Evolutionary conservation across 2,329 filamentous ascomycete species (phyloP).

Genomic region (Colletotrichum sp.): DNA sequence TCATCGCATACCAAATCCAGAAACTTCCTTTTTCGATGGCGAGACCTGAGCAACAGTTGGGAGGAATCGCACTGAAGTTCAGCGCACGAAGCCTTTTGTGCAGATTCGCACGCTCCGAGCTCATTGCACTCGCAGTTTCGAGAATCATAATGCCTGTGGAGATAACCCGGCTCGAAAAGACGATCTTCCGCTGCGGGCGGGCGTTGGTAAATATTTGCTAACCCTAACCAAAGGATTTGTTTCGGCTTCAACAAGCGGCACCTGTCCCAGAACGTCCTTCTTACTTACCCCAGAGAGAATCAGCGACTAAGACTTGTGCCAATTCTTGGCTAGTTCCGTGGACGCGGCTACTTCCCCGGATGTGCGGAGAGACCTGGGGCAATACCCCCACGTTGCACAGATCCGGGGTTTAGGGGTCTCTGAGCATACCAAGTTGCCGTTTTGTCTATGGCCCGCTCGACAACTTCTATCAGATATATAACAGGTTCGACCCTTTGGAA

Average conservation of each 20-base stretch:
- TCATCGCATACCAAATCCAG: not conserved
- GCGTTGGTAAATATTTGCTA: no score
- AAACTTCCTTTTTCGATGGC: conserved; percentile 19
- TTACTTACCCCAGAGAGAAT: not conserved
- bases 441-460: not conserved
- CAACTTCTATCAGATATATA: not conserved
- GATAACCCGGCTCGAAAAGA: conserved; percentile 30
- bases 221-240: no score
- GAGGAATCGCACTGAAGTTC: conserved; percentile 33
- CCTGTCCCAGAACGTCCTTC: rapidly evolving
- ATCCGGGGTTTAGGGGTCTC: not conserved
- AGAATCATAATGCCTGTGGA: conserved; percentile 29
- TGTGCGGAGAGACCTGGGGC: not conserved
- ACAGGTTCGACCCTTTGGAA: not conserved
- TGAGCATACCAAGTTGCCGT: not conserved
- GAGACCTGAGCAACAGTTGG: no score
- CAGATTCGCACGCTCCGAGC: conserved; percentile 25
- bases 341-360: not conserved
- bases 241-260: not conserved
- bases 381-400: not conserved
- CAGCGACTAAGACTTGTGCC: not conserved
- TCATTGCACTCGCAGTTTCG: not conserved
- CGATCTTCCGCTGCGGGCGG: conserved; percentile 30
- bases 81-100: conserved; percentile 23
- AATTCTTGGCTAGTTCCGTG: not conserved